phyloP scores from a whole-genome alignment of 148 eudicot species.

The Fallopia convolvulus region DNA sequence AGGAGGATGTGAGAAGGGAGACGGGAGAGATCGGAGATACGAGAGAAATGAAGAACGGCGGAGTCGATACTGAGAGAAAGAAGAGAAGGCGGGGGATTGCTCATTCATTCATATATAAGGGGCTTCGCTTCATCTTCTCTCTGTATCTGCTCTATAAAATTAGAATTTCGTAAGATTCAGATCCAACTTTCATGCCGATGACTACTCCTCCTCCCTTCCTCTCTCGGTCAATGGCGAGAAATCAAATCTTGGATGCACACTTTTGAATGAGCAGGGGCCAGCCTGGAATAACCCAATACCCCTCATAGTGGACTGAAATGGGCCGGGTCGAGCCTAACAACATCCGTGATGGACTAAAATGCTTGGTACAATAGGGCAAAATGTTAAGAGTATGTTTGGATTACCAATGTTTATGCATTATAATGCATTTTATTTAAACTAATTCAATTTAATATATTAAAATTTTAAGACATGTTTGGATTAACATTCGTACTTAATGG shows the following conservation, averaged over 20 bases:
- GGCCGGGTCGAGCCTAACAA: too few species aligned
- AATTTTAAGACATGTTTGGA: too few species aligned
- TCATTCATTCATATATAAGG: conserved; percentile 28
- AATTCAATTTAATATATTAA: too few species aligned
- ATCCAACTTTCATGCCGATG: conserved; percentile 1
- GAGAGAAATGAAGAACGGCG: conserved; percentile 48
- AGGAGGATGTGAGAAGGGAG: conserved; percentile 78
- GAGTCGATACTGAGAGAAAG: conserved; percentile 68
- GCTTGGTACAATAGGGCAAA: too few species aligned
- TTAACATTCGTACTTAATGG: too few species aligned
- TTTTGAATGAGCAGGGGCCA: neutral
- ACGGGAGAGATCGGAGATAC: conserved; percentile 56
- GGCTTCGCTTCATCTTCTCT: conserved; percentile 2
- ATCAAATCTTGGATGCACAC: neutral
- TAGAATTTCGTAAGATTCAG: neutral
- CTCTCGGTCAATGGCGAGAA: conserved; percentile 1
- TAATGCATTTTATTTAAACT: too few species aligned
- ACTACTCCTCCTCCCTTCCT: neutral
- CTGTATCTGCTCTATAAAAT: neutral
- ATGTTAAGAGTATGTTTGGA: too few species aligned
- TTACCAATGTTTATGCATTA: too few species aligned
- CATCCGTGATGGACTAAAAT: too few species aligned
- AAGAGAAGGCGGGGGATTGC: conserved; percentile 47
- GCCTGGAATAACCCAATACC: neutral
- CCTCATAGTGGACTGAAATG: neutral